Evolutionary conservation across 2,329 filamentous ascomycete genomes (phyloP).

Genomic region (Fragosphaeria purpurea): DNA sequence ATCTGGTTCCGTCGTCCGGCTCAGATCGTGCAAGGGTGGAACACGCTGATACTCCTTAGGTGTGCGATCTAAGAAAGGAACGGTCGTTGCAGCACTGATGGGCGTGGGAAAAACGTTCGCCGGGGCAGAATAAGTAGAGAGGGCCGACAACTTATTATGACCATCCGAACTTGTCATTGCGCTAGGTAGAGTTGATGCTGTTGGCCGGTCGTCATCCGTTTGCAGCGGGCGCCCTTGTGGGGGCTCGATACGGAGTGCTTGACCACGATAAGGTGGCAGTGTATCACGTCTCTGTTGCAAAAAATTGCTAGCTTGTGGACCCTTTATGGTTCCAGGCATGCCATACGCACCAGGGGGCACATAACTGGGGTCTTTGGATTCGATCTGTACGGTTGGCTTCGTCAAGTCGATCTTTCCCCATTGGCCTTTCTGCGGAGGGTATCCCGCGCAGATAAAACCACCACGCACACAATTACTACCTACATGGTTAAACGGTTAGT

Average conservation of each 20-base stretch:
- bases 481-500: conserved; percentile 23
- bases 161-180: conserved; percentile 49
- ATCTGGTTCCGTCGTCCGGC: conserved; percentile 42
- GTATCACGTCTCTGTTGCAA: conserved; percentile 42
- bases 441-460: conserved; percentile 84
- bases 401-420: conserved; percentile 69
- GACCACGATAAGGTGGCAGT: conserved; percentile 50
- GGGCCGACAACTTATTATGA: conserved; percentile 42
- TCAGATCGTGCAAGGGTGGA: conserved; percentile 50
- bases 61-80: conserved; percentile 36
- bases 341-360: conserved; percentile 52
- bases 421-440: conserved; percentile 66
- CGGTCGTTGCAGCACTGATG: conserved; percentile 40
- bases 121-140: conserved; percentile 38
- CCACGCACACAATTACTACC: conserved; percentile 85
- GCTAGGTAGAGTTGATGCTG: conserved; percentile 49
- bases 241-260: conserved; percentile 51
- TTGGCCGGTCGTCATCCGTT: conserved; percentile 48
- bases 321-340: conserved; percentile 31
- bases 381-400: conserved; percentile 61
- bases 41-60: conserved; percentile 49
- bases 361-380: conserved; percentile 69
- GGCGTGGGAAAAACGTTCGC: conserved; percentile 52
- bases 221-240: conserved; percentile 47
- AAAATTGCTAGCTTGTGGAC: background rate